Evolutionary conservation across 345 rosid species (phyloP), one percentile per base, ranked within the genome.

Genomic region (Excoecaria cochinchinensis): DNA sequence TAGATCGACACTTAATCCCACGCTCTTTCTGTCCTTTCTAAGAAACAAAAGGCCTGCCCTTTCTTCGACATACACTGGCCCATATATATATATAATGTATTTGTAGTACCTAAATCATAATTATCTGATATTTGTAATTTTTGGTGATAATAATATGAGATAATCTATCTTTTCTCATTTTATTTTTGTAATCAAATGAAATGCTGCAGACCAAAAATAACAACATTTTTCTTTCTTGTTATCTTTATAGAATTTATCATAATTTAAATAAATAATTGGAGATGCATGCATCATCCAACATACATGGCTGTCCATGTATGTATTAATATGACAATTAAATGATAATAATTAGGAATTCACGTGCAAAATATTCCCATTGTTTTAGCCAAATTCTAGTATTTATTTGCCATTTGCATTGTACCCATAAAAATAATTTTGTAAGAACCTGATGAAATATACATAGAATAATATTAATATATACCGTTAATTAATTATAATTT

Each of bases 341-440:
- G 7, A 60, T 60, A 19, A 38, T 46, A 67, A 44, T 21, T 67
- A n/a, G 46, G 14, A 42, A 31, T 36, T 51, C 83, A 72, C 17
- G n/a, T 67, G 74, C 79, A 25, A 52, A 0, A 16, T 66, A 50
- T 67, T 60, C 40, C n/a, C 58, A 19, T 40, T 58, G 61, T 40
- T 60, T 17, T 51, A 55, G 44, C 52, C 44, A 44, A 40, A 4
- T 17, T 14, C 0, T 17, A 53, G 0, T 5, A 17, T 15, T 5
- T 14, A n/a, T 5, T 19, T 53, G 4, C 57, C 57, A 36, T 21
- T 31, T 31, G 31, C 2, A 0, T 31, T 31, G 31, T 2, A 31
- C 31, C 31, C 31, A 31, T 31, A 31, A 31, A 31, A 31, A 31
- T 31, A 31, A 31, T 31, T 31, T 31, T 31, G 2, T 31, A 31